phyloP scores from a whole-genome alignment of 192 early-diverging fungal species.

The Linnemannia exigua region DNA sequence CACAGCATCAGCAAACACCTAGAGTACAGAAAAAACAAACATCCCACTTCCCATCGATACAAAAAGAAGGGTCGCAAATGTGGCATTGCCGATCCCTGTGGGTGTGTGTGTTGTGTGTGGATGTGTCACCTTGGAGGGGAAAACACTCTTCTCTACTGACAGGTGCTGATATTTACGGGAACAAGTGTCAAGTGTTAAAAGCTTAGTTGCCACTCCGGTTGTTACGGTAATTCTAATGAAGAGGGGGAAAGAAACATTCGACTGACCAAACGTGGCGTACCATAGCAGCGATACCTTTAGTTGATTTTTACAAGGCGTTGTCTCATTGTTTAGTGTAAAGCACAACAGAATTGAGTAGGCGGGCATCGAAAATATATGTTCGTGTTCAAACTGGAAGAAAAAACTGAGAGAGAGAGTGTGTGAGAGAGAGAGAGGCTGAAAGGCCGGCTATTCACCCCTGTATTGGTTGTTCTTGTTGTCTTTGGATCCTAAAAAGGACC shows the following conservation, averaged over 20 bases:
- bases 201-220: constrained; percentile 7
- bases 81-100: neutral
- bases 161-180: neutral
- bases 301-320: neutral
- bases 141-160: neutral
- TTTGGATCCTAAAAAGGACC: constrained; percentile 22
- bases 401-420: too few relatives aligned
- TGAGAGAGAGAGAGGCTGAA: neutral
- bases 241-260: neutral
- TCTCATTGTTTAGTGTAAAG: neutral
- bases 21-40: neutral
- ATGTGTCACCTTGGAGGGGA: neutral
- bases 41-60: too few relatives aligned
- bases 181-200: neutral
- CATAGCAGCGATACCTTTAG: constrained; percentile 6
- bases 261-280: constrained; percentile 35
- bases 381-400: too few relatives aligned
- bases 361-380: constrained; percentile 14
- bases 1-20: neutral
- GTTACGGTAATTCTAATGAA: neutral
- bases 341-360: neutral
- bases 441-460: neutral
- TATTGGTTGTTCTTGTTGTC: neutral
- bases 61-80: neutral
- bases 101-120: neutral